These are phyloP conservation scores for Otatea glauca DNA, from an alignment of 176 grass and related monocot genomes.

Conservation along the genomic window DNA sequence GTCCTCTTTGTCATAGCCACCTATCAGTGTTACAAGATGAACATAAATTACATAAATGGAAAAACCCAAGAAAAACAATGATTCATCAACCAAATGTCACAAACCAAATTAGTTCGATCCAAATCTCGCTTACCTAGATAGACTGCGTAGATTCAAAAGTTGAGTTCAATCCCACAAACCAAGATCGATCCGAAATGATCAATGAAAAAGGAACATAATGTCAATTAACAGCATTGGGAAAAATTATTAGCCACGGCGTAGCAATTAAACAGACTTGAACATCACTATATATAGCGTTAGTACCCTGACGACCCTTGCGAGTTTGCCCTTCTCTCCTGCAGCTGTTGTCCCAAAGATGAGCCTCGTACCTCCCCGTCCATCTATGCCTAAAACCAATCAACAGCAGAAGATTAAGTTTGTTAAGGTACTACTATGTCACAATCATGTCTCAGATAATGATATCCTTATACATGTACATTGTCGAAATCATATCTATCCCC, in stretches of 20 bases:
- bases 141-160: slow-evolving; percentile 50
- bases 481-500: slow-evolving; percentile 4
- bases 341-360: slow-evolving; percentile 98
- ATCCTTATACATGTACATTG: slow-evolving; percentile 2
- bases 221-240: slow-evolving; percentile 20
- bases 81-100: not conserved
- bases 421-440: slow-evolving; percentile 4
- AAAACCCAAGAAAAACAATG: not conserved
- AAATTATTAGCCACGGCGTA: not conserved
- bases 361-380: slow-evolving; percentile 97
- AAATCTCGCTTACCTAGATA: slow-evolving; percentile 74
- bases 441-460: slow-evolving; percentile 20
- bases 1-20: slow-evolving; percentile 99
- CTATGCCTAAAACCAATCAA: slow-evolving; percentile 75
- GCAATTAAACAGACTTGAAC: slow-evolving; percentile 3
- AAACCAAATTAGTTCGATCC: not conserved
- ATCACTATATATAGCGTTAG: not conserved
- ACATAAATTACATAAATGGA: not conserved
- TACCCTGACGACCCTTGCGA: slow-evolving; percentile 97
- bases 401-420: not conserved
- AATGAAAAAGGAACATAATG: slow-evolving; percentile 12
- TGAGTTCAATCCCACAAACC: slow-evolving; percentile 23
- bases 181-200: not conserved
- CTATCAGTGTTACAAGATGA: slow-evolving; percentile 45
- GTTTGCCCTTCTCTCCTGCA: slow-evolving; percentile 99